A percentile compares a stretch with the other conserved stretches of the same genome.
Conservation (phyloP, 495 filamentous ascomycete species). For the Parathielavia appendiculata region DNA sequence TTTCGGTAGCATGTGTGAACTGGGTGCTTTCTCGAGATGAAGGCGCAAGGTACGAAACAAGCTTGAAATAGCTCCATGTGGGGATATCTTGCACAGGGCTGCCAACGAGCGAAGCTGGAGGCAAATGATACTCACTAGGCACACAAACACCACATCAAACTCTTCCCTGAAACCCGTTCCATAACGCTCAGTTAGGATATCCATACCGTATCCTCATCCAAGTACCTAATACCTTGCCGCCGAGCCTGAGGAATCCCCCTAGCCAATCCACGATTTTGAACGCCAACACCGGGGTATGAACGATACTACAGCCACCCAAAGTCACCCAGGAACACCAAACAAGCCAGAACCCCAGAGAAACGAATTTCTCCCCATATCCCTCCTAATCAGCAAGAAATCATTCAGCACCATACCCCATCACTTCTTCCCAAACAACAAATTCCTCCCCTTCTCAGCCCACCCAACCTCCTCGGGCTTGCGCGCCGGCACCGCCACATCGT, state of each 20-base stretch:
- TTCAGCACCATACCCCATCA: constrained; percentile 22
- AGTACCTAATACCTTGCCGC: not conserved
- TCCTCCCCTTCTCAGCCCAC: constrained; percentile 50
- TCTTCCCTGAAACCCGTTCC: too few species aligned
- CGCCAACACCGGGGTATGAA: constrained; percentile 23
- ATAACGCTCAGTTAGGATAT: too few species aligned
- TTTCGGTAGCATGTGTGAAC: too few species aligned
- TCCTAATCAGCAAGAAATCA: too few species aligned
- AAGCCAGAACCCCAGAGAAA: not conserved
- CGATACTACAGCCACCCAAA: not conserved
- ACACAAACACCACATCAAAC: too few species aligned
- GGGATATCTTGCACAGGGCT: too few species aligned
- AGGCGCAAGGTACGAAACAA: too few species aligned
- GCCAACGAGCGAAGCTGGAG: too few species aligned
- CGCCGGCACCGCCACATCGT: constrained; percentile 3
- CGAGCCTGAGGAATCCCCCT: not conserved
- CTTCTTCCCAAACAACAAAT: constrained; percentile 47
- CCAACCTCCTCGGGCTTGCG: constrained; percentile 35
- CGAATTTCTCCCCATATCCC: not conserved
- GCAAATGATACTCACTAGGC: too few species aligned
- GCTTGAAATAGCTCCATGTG: too few species aligned
- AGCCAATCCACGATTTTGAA: constrained; percentile 13
- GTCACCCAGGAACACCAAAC: constrained; percentile 2
- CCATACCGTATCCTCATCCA: not conserved
- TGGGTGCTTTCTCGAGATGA: too few species aligned